Percentiles rank a stretch among this genome's conserved stretches.
Evolutionary conservation across 2,329 filamentous ascomycete genomes (phyloP).

Genomic region (Fusarium keratoplasticum): DNA sequence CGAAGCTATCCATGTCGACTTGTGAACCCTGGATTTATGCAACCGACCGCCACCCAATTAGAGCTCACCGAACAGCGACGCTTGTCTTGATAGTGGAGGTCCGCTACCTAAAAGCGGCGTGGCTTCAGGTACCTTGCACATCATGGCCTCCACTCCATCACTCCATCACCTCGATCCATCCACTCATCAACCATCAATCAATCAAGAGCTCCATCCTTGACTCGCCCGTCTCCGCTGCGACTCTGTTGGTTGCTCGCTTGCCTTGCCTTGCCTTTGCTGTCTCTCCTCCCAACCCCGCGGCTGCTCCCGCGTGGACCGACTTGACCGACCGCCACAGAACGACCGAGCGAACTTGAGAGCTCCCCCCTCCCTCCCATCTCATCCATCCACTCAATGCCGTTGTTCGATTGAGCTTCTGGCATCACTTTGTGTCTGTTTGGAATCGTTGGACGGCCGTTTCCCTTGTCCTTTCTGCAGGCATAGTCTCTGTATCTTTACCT

Average conservation of each 20-base stretch:
- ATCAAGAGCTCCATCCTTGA: conserved; percentile 1
- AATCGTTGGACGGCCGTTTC: background rate
- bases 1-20: background rate
- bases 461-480: background rate
- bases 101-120: conserved; percentile 10
- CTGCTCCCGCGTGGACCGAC: conserved; percentile 37
- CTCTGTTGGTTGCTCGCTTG: background rate
- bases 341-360: conserved; percentile 24
- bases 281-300: conserved; percentile 22
- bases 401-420: conserved; percentile 4
- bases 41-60: background rate
- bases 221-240: background rate
- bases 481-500: conserved; percentile 11
- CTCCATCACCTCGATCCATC: conserved; percentile 12
- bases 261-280: background rate
- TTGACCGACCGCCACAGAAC: conserved; percentile 33
- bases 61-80: background rate
- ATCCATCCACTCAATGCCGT: conserved; percentile 1
- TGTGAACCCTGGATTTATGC: background rate
- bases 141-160: background rate
- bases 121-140: conserved; percentile 14
- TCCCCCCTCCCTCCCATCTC: background rate
- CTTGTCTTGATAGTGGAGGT: background rate
- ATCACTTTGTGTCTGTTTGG: background rate
- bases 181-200: conserved; percentile 2